Percentiles rank a stretch among this genome's conserved stretches.
phyloP scores from a whole-genome alignment of 2,329 filamentous ascomycete genomes.

The Davidsoniella eucalypti region DNA sequence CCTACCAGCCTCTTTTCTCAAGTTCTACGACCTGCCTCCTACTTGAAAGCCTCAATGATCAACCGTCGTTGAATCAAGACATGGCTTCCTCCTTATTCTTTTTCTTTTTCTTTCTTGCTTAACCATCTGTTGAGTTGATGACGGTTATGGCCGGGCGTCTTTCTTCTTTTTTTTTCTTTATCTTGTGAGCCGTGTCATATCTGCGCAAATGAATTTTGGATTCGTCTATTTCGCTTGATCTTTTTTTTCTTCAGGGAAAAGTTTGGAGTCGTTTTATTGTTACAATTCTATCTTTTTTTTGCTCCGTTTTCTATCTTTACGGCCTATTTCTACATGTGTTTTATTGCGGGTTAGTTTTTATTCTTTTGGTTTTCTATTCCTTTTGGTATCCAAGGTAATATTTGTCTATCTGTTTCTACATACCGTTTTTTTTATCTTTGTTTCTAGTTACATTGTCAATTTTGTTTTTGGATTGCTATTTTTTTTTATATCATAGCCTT shows the following conservation, averaged over 20 bases:
- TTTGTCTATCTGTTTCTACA: background rate
- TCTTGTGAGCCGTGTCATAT: background rate
- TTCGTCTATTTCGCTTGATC: background rate
- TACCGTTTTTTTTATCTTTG: background rate
- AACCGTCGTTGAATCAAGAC: background rate
- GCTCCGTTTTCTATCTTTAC: background rate
- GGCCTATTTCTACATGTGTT: background rate
- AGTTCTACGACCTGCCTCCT: background rate
- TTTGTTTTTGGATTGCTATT: background rate
- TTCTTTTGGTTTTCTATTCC: background rate
- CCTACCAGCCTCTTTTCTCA: background rate
- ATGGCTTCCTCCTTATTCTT: background rate
- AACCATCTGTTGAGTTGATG: slow-evolving; percentile 2
- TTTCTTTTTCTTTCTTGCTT: background rate
- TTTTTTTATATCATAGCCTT: background rate
- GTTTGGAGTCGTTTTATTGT: background rate
- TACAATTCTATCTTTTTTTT: background rate
- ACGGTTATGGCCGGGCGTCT: slow-evolving; percentile 1
- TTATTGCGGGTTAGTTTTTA: background rate
- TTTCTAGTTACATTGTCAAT: background rate
- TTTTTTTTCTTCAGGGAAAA: background rate
- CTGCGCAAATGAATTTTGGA: background rate
- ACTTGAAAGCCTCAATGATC: background rate
- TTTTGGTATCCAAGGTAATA: background rate
- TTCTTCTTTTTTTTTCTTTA: background rate